A percentile compares a stretch with the other conserved stretches of the same genome.
phyloP scores from a whole-genome alignment of 805 yeast species.

The Metschnikowia colocasiae region DNA sequence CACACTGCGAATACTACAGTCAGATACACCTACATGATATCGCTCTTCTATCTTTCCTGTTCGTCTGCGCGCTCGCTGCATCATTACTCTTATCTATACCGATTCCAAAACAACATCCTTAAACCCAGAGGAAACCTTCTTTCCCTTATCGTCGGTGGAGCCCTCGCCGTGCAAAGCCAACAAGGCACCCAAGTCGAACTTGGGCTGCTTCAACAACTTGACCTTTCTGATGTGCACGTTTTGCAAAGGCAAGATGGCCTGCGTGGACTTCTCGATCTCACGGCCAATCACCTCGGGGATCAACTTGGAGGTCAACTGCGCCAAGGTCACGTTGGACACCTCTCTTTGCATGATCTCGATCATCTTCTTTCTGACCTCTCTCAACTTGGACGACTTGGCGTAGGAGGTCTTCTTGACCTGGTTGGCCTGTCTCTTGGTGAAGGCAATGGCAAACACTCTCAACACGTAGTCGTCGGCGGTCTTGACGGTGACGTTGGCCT shows the following conservation, averaged over 20 bases:
- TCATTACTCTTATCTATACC: constrained; percentile 50
- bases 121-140: constrained; percentile 96
- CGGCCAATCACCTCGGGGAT: constrained; percentile 98
- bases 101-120: constrained; percentile 98
- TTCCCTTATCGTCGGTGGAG: constrained; percentile 87
- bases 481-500: constrained; percentile 97
- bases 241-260: constrained; percentile 94
- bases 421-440: constrained; percentile 97
- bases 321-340: constrained; percentile 89
- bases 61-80: not conserved
- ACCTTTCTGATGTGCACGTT: constrained; percentile 99
- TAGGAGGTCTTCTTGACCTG: constrained; percentile 97
- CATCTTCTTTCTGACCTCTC: constrained; percentile 97
- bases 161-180: constrained; percentile 97
- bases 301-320: constrained; percentile 95
- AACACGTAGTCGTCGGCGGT: constrained; percentile 96
- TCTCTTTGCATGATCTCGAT: constrained; percentile 94
- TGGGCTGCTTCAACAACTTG: constrained; percentile 97
- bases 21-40: not conserved
- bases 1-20: too few species aligned
- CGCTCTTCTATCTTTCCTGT: not conserved
- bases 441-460: constrained; percentile 95
- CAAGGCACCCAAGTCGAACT: constrained; percentile 95
- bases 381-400: constrained; percentile 96
- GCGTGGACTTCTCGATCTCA: constrained; percentile 96